A percentile compares a stretch with the other conserved stretches of the same genome.
phyloP scores from a whole-genome alignment of 2,329 filamentous ascomycete genomes.

The Colletotrichum kahawae region DNA sequence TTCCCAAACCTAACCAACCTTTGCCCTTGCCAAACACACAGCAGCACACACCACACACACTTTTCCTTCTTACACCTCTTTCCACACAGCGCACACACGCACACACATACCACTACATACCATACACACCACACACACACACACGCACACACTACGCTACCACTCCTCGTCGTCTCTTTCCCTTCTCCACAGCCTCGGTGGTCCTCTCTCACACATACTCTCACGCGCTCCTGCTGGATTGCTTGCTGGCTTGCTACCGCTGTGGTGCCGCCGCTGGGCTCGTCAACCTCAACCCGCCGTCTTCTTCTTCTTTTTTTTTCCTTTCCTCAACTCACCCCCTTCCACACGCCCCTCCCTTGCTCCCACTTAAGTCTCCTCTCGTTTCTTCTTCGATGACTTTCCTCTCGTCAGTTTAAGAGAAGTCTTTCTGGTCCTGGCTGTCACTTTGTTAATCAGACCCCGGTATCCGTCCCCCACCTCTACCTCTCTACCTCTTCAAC shows the following conservation, averaged over 20 bases:
- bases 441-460: constrained; percentile 26
- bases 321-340: constrained; percentile 11
- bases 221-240: background rate
- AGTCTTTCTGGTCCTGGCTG: constrained; percentile 17
- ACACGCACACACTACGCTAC: background rate
- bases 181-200: constrained; percentile 13
- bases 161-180: constrained; percentile 15
- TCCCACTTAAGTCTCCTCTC: constrained; percentile 8
- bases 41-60: background rate
- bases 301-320: background rate
- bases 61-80: background rate
- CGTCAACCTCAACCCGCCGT: background rate
- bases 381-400: constrained; percentile 22
- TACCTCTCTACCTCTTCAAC: constrained; percentile 23
- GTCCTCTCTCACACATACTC: background rate
- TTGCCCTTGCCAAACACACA: constrained; percentile 19
- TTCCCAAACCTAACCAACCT: constrained; percentile 9
- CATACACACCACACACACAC: background rate
- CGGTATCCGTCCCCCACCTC: constrained; percentile 23
- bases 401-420: constrained; percentile 18
- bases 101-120: background rate
- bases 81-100: background rate
- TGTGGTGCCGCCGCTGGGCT: background rate
- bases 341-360: constrained; percentile 14
- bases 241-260: background rate